Evolutionary conservation across 2,329 filamentous ascomycete genomes (phyloP).

Genomic region (Fusarium solani-melongenae): DNA sequence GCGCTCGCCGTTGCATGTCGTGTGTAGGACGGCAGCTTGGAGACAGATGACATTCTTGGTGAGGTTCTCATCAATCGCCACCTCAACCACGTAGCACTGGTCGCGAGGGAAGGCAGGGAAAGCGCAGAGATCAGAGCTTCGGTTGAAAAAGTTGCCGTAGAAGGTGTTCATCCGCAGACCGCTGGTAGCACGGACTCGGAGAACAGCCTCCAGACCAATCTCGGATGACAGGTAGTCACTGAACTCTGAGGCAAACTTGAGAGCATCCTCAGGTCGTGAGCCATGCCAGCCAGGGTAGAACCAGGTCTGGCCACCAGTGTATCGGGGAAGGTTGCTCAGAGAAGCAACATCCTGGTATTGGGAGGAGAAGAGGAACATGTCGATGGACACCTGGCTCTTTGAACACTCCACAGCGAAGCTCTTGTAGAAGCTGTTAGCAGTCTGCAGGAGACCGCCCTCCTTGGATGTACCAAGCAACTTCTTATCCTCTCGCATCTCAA

Average conservation of each 20-base stretch:
- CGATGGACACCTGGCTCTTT: slow-evolving; percentile 97
- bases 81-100: slow-evolving; percentile 97
- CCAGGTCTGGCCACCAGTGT: slow-evolving; percentile 97
- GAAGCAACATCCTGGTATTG: slow-evolving; percentile 98
- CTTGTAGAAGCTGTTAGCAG: slow-evolving; percentile 97
- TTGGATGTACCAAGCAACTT: slow-evolving; percentile 94
- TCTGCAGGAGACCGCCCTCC: slow-evolving; percentile 88
- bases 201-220: slow-evolving; percentile 94
- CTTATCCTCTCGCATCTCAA: slow-evolving; percentile 96
- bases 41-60: slow-evolving; percentile 92
- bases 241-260: slow-evolving; percentile 97
- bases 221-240: slow-evolving; percentile 97
- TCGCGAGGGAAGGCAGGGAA: slow-evolving; percentile 98
- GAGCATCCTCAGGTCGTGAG: slow-evolving; percentile 90
- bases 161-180: slow-evolving; percentile 97
- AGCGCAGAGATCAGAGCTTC: slow-evolving; percentile 95
- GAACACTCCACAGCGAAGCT: slow-evolving; percentile 98
- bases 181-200: slow-evolving; percentile 93
- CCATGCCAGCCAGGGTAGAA: slow-evolving; percentile 99
- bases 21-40: slow-evolving; percentile 95
- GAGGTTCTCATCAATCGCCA: slow-evolving; percentile 95
- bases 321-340: slow-evolving; percentile 92
- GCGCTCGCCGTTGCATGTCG: slow-evolving; percentile 96
- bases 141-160: slow-evolving; percentile 99
- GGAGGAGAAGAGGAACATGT: slow-evolving; percentile 97